Base-by-base conservation (phyloP, 116 monocot genomes). In the Papilionanthe hybrid region DNA sequence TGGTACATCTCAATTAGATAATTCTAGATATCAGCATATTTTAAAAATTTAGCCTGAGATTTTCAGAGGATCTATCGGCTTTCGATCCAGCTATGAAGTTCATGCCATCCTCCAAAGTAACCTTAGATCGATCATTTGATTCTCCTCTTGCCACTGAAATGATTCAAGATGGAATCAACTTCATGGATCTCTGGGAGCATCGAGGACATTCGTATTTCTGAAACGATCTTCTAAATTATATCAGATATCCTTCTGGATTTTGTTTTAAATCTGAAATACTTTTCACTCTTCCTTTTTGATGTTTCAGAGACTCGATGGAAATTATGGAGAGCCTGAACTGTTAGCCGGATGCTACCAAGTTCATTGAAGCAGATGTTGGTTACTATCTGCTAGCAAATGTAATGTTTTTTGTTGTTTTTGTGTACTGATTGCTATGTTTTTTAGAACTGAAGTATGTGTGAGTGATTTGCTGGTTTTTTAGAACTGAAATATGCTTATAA, bases 11-110 rank as follows among this genome's bases (percentile, higher is more conserved):
- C n/a, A n/a, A n/a, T n/a, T n/a, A n/a, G n/a, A n/a, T n/a, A n/a
- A n/a, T n/a, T n/a, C n/a, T n/a, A n/a, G n/a, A n/a, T n/a, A n/a
- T n/a, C n/a, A n/a, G n/a, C n/a, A n/a, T n/a, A n/a, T n/a, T n/a
- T n/a, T n/a, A n/a, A n/a, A n/a, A n/a, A n/a, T n/a, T n/a, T n/a
- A n/a, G n/a, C n/a, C n/a, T 80, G 37, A 20, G 69, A 13, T 37
- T 77, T 9, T 55, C 82, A 2, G 77, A 77, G 11, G 82, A 82
- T 15, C 42, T 79, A 7, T 72, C 72, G 13, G 8, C n/a, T n/a
- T n/a, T n/a, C n/a, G n/a, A n/a, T n/a, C 42, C 78, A 23, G 76
- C 25, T 75, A 77, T 83, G 83, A 80, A 83, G 72, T 76, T 81
- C 28, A 27, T 81, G 79, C 85, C 85, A 37, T 78, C 79, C 55